Evolutionary conservation across 345 rosid species (phyloP).

Genomic region (Bretschneidera sinensis): DNA sequence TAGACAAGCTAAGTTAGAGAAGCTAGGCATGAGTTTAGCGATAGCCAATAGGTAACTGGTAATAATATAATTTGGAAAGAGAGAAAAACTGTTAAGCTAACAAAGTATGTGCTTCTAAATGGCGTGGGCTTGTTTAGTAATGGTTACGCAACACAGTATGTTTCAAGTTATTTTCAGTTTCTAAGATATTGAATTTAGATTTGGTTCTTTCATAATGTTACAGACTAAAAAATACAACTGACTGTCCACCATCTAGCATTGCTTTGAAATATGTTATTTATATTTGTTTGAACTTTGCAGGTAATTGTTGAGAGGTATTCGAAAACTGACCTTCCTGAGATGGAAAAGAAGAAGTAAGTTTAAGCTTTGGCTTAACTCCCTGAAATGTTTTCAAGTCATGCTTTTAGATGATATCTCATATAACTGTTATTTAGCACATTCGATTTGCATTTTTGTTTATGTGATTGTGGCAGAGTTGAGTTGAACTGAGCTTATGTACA

Average conservation of each 20-base stretch:
- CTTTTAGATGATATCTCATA: too few species aligned
- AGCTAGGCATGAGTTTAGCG: too few species aligned
- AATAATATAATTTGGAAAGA: too few species aligned
- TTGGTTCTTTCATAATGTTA: too few species aligned
- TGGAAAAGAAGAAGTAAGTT: slow-evolving; percentile 79
- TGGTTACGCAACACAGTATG: neutral
- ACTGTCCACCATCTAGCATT: neutral
- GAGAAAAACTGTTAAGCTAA: too few species aligned
- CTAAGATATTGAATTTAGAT: neutral
- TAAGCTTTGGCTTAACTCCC: neutral
- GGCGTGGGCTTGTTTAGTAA: too few species aligned
- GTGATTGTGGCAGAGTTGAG: too few species aligned
- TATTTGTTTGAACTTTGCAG: slow-evolving; percentile 24
- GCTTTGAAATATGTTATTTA: neutral
- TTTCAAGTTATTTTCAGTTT: neutral
- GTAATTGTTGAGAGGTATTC: slow-evolving; percentile 71
- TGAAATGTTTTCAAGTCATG: neutral
- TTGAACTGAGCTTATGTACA: too few species aligned
- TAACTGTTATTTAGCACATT: neutral
- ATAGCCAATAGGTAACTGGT: too few species aligned
- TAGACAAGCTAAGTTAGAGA: neutral
- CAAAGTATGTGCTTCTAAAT: too few species aligned
- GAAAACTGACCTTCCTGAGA: slow-evolving; percentile 63
- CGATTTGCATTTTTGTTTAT: neutral
- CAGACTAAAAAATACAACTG: neutral